These are phyloP conservation scores for Spathaspora sp. DNA, from an alignment of 805 yeast genomes.

Conservation along the genomic window DNA sequence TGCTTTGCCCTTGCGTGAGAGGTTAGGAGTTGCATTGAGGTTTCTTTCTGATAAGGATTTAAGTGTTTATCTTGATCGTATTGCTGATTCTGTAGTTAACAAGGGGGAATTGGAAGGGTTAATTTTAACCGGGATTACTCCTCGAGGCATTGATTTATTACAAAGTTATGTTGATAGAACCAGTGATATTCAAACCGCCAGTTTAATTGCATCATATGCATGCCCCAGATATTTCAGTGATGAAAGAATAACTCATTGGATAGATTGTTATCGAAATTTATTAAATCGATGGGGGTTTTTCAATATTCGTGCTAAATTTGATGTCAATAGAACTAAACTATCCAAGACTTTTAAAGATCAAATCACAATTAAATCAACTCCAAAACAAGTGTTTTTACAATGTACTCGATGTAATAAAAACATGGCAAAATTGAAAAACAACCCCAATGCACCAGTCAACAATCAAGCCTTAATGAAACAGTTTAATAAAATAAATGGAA, in stretches of 20 bases:
- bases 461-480: slow-evolving; percentile 27
- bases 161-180: slow-evolving; percentile 88
- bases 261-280: slow-evolving; percentile 60
- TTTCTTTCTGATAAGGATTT: slow-evolving; percentile 79
- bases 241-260: slow-evolving; percentile 74
- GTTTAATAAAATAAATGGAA: slow-evolving; percentile 24
- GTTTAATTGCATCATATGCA: slow-evolving; percentile 74
- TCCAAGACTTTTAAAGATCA: slow-evolving; percentile 51
- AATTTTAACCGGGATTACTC: slow-evolving; percentile 88
- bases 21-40: slow-evolving; percentile 86
- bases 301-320: slow-evolving; percentile 77
- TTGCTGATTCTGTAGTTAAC: slow-evolving; percentile 66
- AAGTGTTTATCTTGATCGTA: slow-evolving; percentile 62
- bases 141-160: slow-evolving; percentile 71
- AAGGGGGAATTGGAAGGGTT: slow-evolving; percentile 90
- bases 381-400: slow-evolving; percentile 76
- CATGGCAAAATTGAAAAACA: slow-evolving; percentile 37
- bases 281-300: slow-evolving; percentile 81
- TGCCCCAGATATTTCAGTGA: slow-evolving; percentile 81
- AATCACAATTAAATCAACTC: slow-evolving; percentile 46
- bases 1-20: slow-evolving; percentile 80
- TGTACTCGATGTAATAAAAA: slow-evolving; percentile 81
- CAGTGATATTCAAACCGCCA: slow-evolving; percentile 88
- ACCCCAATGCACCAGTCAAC: slow-evolving; percentile 7
- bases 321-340: slow-evolving; percentile 68